Evolutionary conservation across 2,329 filamentous ascomycete genomes (phyloP).

Genomic region (Ceratocystis alfenasii): DNA sequence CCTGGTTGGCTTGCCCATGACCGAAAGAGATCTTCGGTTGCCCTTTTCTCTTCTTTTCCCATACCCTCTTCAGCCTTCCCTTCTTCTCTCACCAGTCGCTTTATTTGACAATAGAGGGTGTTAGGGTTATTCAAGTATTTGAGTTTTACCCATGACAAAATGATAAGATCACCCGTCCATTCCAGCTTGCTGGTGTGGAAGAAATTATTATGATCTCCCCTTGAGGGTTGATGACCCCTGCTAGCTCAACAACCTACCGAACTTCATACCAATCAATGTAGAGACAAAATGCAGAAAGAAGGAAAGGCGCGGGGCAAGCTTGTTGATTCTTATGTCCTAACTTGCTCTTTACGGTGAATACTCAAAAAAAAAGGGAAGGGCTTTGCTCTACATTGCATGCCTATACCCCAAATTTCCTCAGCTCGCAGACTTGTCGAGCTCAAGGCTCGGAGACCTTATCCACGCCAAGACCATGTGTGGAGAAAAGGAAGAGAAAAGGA

Average conservation of each 20-base stretch:
- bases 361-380: too few species aligned
- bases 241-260: background rate
- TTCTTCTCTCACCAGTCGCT: background rate
- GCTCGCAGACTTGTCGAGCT: background rate
- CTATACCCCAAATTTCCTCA: background rate
- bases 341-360: background rate
- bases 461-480: background rate
- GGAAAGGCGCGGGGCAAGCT: background rate
- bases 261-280: background rate
- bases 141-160: constrained; percentile 8
- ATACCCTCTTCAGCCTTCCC: background rate
- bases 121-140: constrained; percentile 6
- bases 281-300: background rate
- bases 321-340: background rate
- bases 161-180: background rate
- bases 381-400: background rate
- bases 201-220: background rate
- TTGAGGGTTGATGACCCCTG: background rate
- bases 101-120: background rate
- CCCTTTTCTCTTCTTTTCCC: background rate
- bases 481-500: too few species aligned
- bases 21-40: background rate
- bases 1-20: background rate
- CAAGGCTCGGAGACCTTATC: background rate
- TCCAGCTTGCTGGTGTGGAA: constrained; percentile 4